Percentiles rank a stretch among this genome's conserved stretches.
Evolutionary conservation across 192 early-diverging fungal genomes (phyloP).

Genomic region (Podila epicladia): DNA sequence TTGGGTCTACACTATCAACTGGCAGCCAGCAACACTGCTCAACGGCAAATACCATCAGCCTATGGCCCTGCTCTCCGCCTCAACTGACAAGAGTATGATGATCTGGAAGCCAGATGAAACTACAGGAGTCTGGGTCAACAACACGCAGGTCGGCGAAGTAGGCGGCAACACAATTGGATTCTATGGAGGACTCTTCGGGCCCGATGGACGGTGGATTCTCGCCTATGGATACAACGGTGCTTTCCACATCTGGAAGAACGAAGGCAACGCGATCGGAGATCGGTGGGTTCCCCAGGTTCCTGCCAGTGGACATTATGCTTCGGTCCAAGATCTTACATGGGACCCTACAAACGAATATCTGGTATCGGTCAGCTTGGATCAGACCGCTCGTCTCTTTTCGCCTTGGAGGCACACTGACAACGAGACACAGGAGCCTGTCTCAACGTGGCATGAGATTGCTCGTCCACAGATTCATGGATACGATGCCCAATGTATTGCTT

Average conservation of each 20-base stretch:
- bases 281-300: slow-evolving; percentile 78
- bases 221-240: slow-evolving; percentile 87
- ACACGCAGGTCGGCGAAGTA: slow-evolving; percentile 88
- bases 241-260: slow-evolving; percentile 83
- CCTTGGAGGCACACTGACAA: slow-evolving; percentile 66
- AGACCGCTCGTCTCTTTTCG: slow-evolving; percentile 87
- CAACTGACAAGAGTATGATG: slow-evolving; percentile 92
- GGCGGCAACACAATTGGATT: slow-evolving; percentile 86
- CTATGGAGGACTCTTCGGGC: slow-evolving; percentile 77
- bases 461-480: slow-evolving; percentile 98
- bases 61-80: slow-evolving; percentile 82
- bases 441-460: slow-evolving; percentile 90
- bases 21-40: slow-evolving; percentile 67
- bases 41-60: slow-evolving; percentile 66
- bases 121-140: slow-evolving; percentile 87
- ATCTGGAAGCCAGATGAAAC: slow-evolving; percentile 85
- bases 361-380: slow-evolving; percentile 84
- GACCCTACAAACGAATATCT: slow-evolving; percentile 78
- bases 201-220: slow-evolving; percentile 70
- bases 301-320: slow-evolving; percentile 83
- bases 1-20: slow-evolving; percentile 89
- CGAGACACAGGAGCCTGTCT: slow-evolving; percentile 7
- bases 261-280: slow-evolving; percentile 41
- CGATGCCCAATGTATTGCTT: slow-evolving; percentile 87
- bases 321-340: slow-evolving; percentile 88